Evolutionary conservation across 495 filamentous ascomycete genomes (phyloP), one percentile per base, ranked within the genome.

Genomic region (Diplogelasinospora grovesii): DNA sequence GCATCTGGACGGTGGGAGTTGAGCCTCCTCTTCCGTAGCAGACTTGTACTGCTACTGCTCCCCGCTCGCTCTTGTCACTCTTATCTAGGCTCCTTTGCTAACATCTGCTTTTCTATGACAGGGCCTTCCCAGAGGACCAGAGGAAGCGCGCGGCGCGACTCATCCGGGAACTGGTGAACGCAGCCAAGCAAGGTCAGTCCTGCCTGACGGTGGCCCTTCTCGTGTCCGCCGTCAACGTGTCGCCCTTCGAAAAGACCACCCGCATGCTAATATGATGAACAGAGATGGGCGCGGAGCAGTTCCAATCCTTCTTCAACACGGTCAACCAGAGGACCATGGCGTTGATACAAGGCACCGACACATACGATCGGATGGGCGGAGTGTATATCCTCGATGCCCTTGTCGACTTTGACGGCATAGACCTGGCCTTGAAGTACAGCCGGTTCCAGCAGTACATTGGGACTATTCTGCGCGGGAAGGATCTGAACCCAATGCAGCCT

Each of bases 381-480:
- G 83, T 99, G 23, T 75, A 89, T 24, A 89, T 92, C 41, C 82
- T 99, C 39, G 89, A 94, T 55, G 79, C 81, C 25, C 76, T 99
- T 19, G 93, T 96, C 60, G 86, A 93, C 57, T 95, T 99, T 52
- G 88, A 93, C 49, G 89, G 89, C 44, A 89, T 96, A 26, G 93
- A 97, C 64, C 81, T 82, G 5, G 89, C 87, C 13, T 80, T 90
- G 50, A 97, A 97, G 59, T 96, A 90, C 23, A 89, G 89, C 9
- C 78, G 89, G 22, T 97, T 96, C 60, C 83, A 85, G 27, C 84
- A 86, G 46, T 89, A 87, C 51, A 77, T 99, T n/a, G 82, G 86
- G 40, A 82, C 73, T 30, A 86, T 93, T 20, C 69, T 97, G 50
- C 78, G 88, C 52, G 89, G 90, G 34, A 92, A 86, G 52, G 90